Evolutionary conservation across 2,329 filamentous ascomycete genomes (phyloP).

Genomic region (Proliferodiscus dingleyae): DNA sequence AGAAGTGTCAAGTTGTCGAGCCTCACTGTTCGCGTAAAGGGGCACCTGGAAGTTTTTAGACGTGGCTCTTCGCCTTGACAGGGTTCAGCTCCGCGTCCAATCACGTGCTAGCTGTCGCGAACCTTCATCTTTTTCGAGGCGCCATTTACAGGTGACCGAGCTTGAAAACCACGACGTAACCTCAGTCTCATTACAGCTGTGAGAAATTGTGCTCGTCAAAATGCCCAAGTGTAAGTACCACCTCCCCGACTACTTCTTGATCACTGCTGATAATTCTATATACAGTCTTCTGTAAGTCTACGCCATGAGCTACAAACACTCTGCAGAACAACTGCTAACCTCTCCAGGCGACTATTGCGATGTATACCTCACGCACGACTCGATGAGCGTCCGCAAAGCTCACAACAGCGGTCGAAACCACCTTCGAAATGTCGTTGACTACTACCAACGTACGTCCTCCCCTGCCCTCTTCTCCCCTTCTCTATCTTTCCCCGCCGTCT

Average conservation of each 20-base stretch:
- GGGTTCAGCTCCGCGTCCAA: constrained; percentile 10
- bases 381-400: constrained; percentile 98
- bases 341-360: constrained; percentile 86
- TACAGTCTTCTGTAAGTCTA: constrained; percentile 64
- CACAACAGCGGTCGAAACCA: constrained; percentile 97
- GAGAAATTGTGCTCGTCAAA: constrained; percentile 36
- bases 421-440: constrained; percentile 93
- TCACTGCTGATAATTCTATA: constrained; percentile 34
- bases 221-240: constrained; percentile 81
- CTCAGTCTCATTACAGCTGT: constrained; percentile 1
- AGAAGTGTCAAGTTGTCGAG: constrained; percentile 7
- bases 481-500: background rate
- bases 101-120: constrained; percentile 17
- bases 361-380: constrained; percentile 99
- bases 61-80: constrained; percentile 21
- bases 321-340: constrained; percentile 19
- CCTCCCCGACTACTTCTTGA: constrained; percentile 6
- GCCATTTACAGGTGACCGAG: constrained; percentile 1
- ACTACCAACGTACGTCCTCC: constrained; percentile 75
- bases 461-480: background rate
- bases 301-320: constrained; percentile 4
- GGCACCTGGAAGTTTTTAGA: constrained; percentile 21
- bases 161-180: background rate
- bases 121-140: constrained; percentile 4
- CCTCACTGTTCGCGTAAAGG: constrained; percentile 16